Evolutionary conservation across 768 basidiomycete genomes (phyloP).

Genomic region (Atractiella rhizophila): DNA sequence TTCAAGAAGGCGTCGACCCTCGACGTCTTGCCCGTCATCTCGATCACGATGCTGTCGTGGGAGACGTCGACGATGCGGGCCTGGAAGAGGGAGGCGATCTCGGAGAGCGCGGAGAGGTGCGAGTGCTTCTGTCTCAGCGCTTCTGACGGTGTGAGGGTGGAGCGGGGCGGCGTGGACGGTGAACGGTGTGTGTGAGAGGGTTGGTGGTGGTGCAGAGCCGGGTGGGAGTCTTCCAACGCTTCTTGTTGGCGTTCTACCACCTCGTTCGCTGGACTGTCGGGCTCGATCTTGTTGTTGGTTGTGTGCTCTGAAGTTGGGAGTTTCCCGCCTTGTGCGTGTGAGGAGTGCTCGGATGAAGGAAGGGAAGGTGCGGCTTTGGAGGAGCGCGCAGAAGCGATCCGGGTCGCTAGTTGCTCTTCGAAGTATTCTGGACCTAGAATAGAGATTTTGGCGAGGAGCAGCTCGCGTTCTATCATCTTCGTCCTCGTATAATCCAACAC

Average conservation of each 20-base stretch:
- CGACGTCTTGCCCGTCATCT: constrained; percentile 72
- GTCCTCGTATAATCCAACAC: constrained; percentile 94
- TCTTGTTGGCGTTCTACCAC: constrained; percentile 13
- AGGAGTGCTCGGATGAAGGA: too few species aligned
- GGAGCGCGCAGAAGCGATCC: constrained; percentile 4
- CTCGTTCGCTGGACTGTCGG: constrained; percentile 14
- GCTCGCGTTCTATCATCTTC: constrained; percentile 66
- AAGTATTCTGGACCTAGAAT: constrained; percentile 93
- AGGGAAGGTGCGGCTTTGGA: constrained; percentile 3
- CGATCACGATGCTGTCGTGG: constrained; percentile 82
- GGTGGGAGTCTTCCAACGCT: constrained; percentile 15
- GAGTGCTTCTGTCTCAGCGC: constrained; percentile 70
- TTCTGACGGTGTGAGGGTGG: constrained; percentile 39
- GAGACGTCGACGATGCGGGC: constrained; percentile 83
- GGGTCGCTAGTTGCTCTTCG: constrained; percentile 47
- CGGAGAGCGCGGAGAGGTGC: constrained; percentile 62
- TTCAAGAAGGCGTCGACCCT: constrained; percentile 80
- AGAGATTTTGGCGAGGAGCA: constrained; percentile 84
- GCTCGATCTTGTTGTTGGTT: too few species aligned
- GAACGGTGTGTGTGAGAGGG: constrained; percentile 9
- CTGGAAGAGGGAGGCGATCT: constrained; percentile 63
- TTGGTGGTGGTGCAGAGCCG: constrained; percentile 22
- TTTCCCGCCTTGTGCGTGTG: too few species aligned
- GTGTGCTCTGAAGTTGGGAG: too few species aligned
- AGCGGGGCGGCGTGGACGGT: constrained; percentile 24